phyloP scores from a whole-genome alignment of 192 early-diverging fungal species.

The Backusella macrospora region DNA sequence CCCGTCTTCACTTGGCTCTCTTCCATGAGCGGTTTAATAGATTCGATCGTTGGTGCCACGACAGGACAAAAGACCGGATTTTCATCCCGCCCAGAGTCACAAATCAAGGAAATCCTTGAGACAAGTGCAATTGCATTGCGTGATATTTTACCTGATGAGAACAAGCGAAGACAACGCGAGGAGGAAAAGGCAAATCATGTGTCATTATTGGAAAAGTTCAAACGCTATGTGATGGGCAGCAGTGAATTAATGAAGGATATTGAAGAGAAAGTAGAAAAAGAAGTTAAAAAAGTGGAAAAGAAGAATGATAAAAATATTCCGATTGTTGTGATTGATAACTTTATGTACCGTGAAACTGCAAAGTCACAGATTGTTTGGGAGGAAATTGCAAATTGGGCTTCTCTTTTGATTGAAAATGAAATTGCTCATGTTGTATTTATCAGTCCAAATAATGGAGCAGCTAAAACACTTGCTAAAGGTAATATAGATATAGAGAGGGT shows the following conservation, averaged over 20 bases:
- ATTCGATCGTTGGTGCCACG: conserved; percentile 85
- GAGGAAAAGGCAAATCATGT: conserved; percentile 21
- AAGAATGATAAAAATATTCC: conserved; percentile 68
- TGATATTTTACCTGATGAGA: conserved; percentile 48
- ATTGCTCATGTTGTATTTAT: conserved; percentile 93
- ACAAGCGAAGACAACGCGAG: background rate
- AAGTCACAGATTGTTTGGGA: conserved; percentile 68
- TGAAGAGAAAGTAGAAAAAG: conserved; percentile 30
- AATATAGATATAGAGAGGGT: conserved; percentile 8
- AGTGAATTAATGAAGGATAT: conserved; percentile 6
- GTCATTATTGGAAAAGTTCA: background rate
- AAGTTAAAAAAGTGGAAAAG: conserved; percentile 30
- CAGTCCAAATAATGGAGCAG: conserved; percentile 67
- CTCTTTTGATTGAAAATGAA: conserved; percentile 78
- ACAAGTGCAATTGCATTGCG: conserved; percentile 73
- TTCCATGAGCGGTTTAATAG: conserved; percentile 72
- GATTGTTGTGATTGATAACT: conserved; percentile 89
- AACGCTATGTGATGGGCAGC: background rate
- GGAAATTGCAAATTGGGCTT: conserved; percentile 83
- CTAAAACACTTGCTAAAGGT: conserved; percentile 76
- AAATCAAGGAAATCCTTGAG: conserved; percentile 86
- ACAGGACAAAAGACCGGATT: conserved; percentile 90
- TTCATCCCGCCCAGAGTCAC: conserved; percentile 79
- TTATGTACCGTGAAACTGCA: conserved; percentile 73
- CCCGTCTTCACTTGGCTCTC: conserved; percentile 86